A percentile compares a stretch with the other conserved stretches of the same genome.
These are phyloP conservation scores for Apiotrichum gracile DNA, from an alignment of 1,284 basidiomycete genomes.

Conservation along the genomic window DNA sequence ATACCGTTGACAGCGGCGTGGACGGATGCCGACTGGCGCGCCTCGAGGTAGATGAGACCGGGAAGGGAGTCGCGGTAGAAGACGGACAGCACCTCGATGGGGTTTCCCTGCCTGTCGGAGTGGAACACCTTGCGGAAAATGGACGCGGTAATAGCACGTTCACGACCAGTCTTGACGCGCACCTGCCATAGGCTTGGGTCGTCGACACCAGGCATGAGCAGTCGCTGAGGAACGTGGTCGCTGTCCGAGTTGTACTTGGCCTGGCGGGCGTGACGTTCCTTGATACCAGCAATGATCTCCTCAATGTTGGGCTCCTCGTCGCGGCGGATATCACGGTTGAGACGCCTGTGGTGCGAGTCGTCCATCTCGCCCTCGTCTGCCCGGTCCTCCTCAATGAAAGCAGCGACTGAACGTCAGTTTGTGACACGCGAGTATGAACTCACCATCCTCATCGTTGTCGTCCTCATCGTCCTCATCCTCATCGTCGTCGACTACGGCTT, in stretches of 20 bases:
- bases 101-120: slow-evolving; percentile 51
- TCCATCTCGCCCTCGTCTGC: slow-evolving; percentile 58
- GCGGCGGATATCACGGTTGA: slow-evolving; percentile 69
- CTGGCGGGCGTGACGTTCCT: slow-evolving; percentile 68
- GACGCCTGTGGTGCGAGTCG: slow-evolving; percentile 63
- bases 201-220: slow-evolving; percentile 93
- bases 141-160: slow-evolving; percentile 87
- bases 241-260: slow-evolving; percentile 78
- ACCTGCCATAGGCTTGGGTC: slow-evolving; percentile 96
- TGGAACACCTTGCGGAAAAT: slow-evolving; percentile 81
- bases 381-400: slow-evolving; percentile 73
- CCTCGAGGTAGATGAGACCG: slow-evolving; percentile 94
- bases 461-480: slow-evolving; percentile 93
- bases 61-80: slow-evolving; percentile 94
- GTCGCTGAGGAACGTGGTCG: slow-evolving; percentile 90
- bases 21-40: slow-evolving; percentile 79
- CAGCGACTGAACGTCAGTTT: slow-evolving; percentile 40
- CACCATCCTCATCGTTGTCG: slow-evolving; percentile 65
- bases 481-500: slow-evolving; percentile 89
- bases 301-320: slow-evolving; percentile 78
- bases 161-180: slow-evolving; percentile 84
- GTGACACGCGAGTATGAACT: slow-evolving; percentile 20
- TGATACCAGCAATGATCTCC: slow-evolving; percentile 77
- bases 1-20: slow-evolving; percentile 79
- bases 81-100: slow-evolving; percentile 80